Conservation (phyloP, 257 asterid species). For the Primulina eburnea region DNA sequence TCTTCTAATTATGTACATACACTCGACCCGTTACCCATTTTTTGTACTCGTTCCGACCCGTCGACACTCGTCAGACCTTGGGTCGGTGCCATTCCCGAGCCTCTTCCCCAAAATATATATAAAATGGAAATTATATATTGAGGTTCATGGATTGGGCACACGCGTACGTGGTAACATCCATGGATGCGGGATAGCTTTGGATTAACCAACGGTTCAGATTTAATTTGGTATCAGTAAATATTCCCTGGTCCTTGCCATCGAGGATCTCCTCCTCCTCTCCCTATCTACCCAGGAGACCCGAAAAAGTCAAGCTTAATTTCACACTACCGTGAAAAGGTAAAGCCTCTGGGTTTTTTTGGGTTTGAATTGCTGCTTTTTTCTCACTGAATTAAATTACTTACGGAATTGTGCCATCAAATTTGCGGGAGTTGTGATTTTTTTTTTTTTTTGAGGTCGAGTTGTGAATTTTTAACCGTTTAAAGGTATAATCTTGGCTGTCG, state of each 20-base stretch:
- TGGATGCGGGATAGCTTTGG: background rate
- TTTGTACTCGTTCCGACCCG: too few species aligned
- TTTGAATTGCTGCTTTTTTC: background rate
- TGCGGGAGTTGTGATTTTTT: slow-evolving; percentile 7
- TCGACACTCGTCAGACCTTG: too few species aligned
- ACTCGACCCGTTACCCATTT: too few species aligned
- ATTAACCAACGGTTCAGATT: background rate
- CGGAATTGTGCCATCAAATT: background rate
- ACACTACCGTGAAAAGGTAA: background rate
- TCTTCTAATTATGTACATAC: too few species aligned
- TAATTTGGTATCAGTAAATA: background rate
- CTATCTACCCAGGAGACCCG: background rate
- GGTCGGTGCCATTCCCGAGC: too few species aligned
- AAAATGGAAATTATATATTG: too few species aligned
- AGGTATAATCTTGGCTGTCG: slow-evolving; percentile 8
- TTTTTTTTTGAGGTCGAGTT: background rate
- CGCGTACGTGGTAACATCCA: background rate
- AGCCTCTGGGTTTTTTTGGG: background rate
- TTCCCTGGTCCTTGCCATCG: background rate
- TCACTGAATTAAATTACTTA: background rate
- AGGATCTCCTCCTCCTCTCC: background rate
- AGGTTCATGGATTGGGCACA: too few species aligned
- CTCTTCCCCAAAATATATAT: too few species aligned
- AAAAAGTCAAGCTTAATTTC: background rate
- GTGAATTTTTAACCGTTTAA: slow-evolving; percentile 6